A percentile compares a stretch with the other conserved stretches of the same genome.
phyloP scores from a whole-genome alignment of 2,329 filamentous ascomycete species.

The Tolypocladium pustulatum region DNA sequence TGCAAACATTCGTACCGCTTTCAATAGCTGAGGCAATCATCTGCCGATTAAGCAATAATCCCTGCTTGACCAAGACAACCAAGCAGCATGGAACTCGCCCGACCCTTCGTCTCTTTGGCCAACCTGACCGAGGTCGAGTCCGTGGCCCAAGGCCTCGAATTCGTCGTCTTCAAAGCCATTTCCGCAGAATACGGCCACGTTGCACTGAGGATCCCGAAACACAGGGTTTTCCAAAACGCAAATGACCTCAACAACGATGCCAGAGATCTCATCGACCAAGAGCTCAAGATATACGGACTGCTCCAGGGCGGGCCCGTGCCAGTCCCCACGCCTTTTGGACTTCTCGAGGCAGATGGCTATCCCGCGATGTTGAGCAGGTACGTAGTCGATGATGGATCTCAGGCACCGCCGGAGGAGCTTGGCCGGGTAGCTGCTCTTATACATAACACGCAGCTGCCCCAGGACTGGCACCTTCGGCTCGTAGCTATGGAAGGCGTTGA shows the following conservation, averaged over 20 bases:
- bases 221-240: slow-evolving; percentile 6
- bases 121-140: slow-evolving; percentile 2
- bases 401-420: slow-evolving; percentile 1
- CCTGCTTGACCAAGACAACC: background rate
- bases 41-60: background rate
- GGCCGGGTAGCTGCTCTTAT: slow-evolving; percentile 7
- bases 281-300: slow-evolving; percentile 5
- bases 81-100: slow-evolving; percentile 2
- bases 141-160: slow-evolving; percentile 7
- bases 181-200: slow-evolving; percentile 3
- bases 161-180: slow-evolving; percentile 5
- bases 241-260: slow-evolving; percentile 8
- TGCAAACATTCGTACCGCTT: background rate
- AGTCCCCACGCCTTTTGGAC: slow-evolving; percentile 1
- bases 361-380: slow-evolving; percentile 9
- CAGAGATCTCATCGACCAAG: slow-evolving; percentile 5
- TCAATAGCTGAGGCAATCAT: background rate
- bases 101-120: slow-evolving; percentile 2
- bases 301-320: slow-evolving; percentile 2
- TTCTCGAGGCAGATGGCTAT: slow-evolving; percentile 5
- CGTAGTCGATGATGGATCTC: slow-evolving; percentile 2
- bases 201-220: slow-evolving; percentile 6
- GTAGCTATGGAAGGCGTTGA: slow-evolving; percentile 6
- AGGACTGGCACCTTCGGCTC: slow-evolving; percentile 2
- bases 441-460: slow-evolving; percentile 3